phyloP scores from a whole-genome alignment of 2,329 filamentous ascomycete genomes.

The Tolypocladium tundrense region DNA sequence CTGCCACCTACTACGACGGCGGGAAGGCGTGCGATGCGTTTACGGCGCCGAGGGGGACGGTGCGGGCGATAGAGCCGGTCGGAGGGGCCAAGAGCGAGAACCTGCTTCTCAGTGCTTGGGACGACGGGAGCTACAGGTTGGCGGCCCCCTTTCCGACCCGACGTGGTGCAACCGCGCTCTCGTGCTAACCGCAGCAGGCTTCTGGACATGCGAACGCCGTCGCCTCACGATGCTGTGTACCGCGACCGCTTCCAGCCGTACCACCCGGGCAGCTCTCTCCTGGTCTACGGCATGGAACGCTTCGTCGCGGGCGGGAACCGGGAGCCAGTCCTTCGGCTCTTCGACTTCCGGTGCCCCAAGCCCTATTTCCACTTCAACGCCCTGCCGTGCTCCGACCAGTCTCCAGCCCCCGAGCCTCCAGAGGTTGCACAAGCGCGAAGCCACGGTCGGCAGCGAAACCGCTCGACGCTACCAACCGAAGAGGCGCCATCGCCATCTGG shows the following conservation, averaged over 20 bases:
- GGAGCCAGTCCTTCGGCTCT: slow-evolving; percentile 34
- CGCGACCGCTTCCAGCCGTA: slow-evolving; percentile 41
- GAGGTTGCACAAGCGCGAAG: not conserved
- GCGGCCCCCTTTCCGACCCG: not conserved
- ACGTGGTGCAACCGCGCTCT: not conserved
- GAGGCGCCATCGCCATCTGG: slow-evolving; percentile 24
- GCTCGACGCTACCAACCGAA: not conserved
- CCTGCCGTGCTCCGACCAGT: slow-evolving; percentile 30
- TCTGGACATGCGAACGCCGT: slow-evolving; percentile 39
- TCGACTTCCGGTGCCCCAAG: slow-evolving; percentile 42
- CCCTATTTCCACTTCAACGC: slow-evolving; percentile 37
- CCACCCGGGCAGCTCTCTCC: slow-evolving; percentile 33
- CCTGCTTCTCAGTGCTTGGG: slow-evolving; percentile 41
- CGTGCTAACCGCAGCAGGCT: slow-evolving; percentile 16
- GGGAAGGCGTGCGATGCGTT: not conserved
- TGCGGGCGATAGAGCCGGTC: slow-evolving; percentile 37
- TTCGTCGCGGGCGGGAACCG: slow-evolving; percentile 39
- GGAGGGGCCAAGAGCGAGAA: slow-evolving; percentile 23
- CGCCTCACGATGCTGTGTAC: slow-evolving; percentile 35
- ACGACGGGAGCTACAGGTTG: slow-evolving; percentile 37
- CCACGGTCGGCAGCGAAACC: not conserved
- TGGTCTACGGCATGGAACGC: slow-evolving; percentile 38
- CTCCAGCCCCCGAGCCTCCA: not conserved
- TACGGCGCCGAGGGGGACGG: slow-evolving; percentile 23
- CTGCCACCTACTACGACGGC: slow-evolving; percentile 20